Conservation (phyloP, 2,329 filamentous ascomycete genomes). For the Fusarium verticillioides region DNA sequence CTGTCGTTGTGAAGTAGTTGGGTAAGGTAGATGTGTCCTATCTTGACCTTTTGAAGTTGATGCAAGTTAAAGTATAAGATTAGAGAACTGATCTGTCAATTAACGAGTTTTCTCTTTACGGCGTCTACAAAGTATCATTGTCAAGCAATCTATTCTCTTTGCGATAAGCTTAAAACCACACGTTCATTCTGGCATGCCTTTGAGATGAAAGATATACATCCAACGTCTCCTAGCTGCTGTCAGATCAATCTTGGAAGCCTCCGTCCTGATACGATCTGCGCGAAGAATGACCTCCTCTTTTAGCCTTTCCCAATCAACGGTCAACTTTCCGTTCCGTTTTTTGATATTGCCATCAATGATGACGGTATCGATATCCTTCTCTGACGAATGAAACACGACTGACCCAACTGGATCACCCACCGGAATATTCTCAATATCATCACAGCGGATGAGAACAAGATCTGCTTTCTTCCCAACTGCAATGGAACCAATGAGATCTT, state of each 20-base stretch:
- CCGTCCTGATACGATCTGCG: background rate
- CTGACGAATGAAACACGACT: background rate
- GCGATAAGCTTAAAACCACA: accelerated
- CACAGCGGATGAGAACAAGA: background rate
- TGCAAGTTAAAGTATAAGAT: no score
- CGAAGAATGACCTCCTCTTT: background rate
- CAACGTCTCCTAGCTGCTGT: background rate
- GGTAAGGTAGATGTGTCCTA: no score
- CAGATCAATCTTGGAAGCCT: background rate
- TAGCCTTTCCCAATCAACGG: background rate
- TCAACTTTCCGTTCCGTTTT: background rate
- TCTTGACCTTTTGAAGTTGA: no score
- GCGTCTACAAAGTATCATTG: accelerated
- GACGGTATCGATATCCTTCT: background rate
- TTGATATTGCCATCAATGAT: background rate
- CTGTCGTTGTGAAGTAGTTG: no score
- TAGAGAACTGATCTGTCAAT: background rate
- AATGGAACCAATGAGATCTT: background rate
- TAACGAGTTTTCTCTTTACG: background rate
- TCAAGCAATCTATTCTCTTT: background rate
- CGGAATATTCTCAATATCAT: background rate
- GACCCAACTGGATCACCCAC: background rate
- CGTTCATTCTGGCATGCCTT: background rate
- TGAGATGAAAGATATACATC: background rate
- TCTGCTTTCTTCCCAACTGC: background rate